Evolutionary conservation across 768 basidiomycete genomes (phyloP), one percentile per base, ranked within the genome.

Genomic region (Hypholoma fasciculare): DNA sequence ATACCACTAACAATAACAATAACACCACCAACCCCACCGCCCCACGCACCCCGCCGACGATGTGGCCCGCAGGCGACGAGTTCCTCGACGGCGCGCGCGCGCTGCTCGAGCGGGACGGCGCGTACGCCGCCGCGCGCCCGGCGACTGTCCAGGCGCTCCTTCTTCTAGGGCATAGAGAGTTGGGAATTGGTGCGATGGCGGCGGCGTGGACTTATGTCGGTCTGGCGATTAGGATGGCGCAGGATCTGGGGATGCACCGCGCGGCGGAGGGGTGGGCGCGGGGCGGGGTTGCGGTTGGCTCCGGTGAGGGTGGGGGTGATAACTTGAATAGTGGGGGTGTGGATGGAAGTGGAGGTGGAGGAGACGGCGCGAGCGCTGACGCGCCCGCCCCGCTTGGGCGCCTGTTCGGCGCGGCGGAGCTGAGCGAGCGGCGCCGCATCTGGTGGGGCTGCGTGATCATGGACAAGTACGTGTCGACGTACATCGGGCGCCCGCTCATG

Each of bases 191-290:
- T 46, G 85, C 90, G 16, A 96, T 94, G 92, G 88, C 89, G 7
- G 85, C 89, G 70, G 88, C 90, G 34, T 96, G 93, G 94, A 81
- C 86, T 9, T 92, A 89, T 67, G 82, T 87, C 17, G 92, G 93
- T 11, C 90, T 92, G 88, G 92, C 89, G 0, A 87, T 95, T 38
- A 82, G 94, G n/a, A 94, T 95, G 92, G 92, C 92, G 14, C 92
- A 92, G 72, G 92, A 94, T 71, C 71, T 94, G 54, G 92, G 92
- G 7, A 83, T 94, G 82, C 92, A 94, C 66, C 82, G 90, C 37
- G 82, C 80, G 62, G 89, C 92, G 30, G 91, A 93, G 66, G 84
- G 86, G 27, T 94, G 92, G 91, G 81, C 82, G 17, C 73, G 86
- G 30, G 30, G 30, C 2, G 30, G 30, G 26, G 82, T 69, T 55